Evolutionary conservation across 2,329 filamentous ascomycete genomes (phyloP).

Genomic region (Scedosporium dehoogii): DNA sequence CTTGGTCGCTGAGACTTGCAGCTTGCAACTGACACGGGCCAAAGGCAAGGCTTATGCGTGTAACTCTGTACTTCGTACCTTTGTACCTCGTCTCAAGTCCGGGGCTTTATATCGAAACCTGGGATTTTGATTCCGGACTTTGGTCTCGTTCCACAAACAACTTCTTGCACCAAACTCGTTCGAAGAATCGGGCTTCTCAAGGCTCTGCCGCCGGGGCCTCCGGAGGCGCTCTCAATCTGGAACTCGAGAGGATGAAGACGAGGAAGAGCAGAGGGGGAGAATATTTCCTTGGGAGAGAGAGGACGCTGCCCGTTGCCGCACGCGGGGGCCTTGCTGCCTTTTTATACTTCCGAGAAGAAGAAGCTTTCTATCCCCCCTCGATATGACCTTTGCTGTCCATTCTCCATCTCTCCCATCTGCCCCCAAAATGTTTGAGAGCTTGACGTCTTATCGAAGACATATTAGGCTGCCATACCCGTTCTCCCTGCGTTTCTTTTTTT

Average conservation of each 20-base stretch:
- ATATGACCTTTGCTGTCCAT: neutral
- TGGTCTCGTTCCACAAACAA: no score
- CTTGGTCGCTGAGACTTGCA: neutral
- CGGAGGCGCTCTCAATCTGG: neutral
- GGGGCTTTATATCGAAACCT: neutral
- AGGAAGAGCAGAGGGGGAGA: neutral
- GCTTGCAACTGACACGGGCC: neutral
- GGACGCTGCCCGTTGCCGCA: neutral
- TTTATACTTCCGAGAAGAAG: constrained; percentile 22
- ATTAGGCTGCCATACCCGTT: neutral
- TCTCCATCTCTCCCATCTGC: neutral
- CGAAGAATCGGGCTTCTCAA: neutral
- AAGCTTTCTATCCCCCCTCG: neutral
- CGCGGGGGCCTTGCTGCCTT: constrained; percentile 15
- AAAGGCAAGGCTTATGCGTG: neutral
- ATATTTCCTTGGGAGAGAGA: neutral
- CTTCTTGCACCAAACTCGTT: neutral
- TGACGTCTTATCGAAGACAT: neutral
- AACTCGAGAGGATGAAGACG: neutral
- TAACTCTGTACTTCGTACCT: neutral
- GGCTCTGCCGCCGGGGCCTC: neutral
- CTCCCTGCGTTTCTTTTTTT: neutral
- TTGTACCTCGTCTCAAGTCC: neutral
- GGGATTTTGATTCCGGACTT: neutral
- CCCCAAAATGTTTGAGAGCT: neutral